These are phyloP conservation scores for Apium graveolens DNA, from an alignment of 129 eudicot species.

Conservation along the genomic window DNA sequence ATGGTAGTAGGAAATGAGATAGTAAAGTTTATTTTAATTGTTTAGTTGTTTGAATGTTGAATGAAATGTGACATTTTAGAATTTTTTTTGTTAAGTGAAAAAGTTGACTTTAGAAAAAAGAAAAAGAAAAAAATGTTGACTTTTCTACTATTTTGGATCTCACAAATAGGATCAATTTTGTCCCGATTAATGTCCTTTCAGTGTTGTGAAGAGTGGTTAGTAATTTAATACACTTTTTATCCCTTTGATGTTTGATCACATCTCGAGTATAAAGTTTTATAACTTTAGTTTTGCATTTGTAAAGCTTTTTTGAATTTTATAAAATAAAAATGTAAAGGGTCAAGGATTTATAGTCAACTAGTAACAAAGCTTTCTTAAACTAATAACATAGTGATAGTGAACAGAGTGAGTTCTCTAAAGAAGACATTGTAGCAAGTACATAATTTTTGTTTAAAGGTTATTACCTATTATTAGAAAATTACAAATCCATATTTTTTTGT, in stretches of 20 bases:
- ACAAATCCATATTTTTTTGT: background rate
- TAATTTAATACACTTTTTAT: background rate
- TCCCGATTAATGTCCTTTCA: background rate
- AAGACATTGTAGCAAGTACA: no score
- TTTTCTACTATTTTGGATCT: background rate
- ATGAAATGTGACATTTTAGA: background rate
- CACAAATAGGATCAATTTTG: background rate
- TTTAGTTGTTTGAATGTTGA: background rate
- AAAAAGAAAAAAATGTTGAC: background rate
- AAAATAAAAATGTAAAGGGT: background rate
- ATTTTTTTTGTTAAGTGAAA: background rate
- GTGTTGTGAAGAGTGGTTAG: background rate
- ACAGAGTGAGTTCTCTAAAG: background rate
- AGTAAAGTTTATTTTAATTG: background rate
- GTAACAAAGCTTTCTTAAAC: no score
- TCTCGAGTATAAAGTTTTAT: background rate
- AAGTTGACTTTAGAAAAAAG: constrained; percentile 2
- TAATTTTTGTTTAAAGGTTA: background rate
- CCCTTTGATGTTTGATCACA: background rate
- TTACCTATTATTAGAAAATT: background rate
- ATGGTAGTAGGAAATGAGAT: background rate
- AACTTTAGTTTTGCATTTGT: background rate
- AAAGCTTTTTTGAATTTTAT: background rate
- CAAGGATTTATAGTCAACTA: background rate
- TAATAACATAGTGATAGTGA: background rate